These are phyloP conservation scores for Linnemannia hyalina DNA, from an alignment of 192 early-diverging fungal genomes.

Conservation along the genomic window DNA sequence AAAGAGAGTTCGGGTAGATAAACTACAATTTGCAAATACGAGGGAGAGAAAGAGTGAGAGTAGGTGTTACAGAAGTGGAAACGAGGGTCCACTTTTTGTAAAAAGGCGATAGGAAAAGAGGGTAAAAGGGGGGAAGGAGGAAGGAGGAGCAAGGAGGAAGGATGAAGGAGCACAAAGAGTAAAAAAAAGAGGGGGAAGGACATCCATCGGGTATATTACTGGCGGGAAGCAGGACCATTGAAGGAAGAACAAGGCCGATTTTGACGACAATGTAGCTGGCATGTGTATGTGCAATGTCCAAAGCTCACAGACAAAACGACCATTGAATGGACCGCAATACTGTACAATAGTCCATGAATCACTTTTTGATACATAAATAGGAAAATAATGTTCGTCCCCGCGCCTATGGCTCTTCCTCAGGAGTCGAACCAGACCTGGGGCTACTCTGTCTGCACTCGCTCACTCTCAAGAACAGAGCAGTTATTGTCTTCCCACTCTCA, in stretches of 20 bases:
- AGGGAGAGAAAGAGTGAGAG: not conserved
- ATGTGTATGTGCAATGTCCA: not conserved
- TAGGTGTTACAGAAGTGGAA: not conserved
- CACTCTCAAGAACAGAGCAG: not conserved
- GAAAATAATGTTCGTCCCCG: not conserved
- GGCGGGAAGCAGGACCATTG: not conserved
- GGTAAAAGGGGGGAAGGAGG: not conserved
- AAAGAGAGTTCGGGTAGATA: not conserved
- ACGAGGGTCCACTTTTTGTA: not conserved
- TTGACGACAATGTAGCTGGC: not conserved
- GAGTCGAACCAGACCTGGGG: conserved; percentile 1
- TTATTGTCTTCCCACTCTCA: not conserved
- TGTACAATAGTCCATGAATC: no score
- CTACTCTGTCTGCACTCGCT: not conserved
- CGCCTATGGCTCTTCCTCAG: conserved; percentile 8
- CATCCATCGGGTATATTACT: conserved; percentile 6
- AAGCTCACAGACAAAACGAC: not conserved
- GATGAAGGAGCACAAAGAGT: not conserved
- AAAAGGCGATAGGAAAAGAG: not conserved
- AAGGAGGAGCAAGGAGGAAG: not conserved
- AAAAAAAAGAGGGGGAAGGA: not conserved
- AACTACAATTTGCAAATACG: not conserved
- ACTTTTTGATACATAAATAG: not conserved
- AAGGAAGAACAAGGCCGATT: not conserved
- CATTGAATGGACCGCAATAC: not conserved